Base-by-base conservation (phyloP, 2,329 filamentous ascomycete species). In the Sclerotinia spermophila region DNA sequence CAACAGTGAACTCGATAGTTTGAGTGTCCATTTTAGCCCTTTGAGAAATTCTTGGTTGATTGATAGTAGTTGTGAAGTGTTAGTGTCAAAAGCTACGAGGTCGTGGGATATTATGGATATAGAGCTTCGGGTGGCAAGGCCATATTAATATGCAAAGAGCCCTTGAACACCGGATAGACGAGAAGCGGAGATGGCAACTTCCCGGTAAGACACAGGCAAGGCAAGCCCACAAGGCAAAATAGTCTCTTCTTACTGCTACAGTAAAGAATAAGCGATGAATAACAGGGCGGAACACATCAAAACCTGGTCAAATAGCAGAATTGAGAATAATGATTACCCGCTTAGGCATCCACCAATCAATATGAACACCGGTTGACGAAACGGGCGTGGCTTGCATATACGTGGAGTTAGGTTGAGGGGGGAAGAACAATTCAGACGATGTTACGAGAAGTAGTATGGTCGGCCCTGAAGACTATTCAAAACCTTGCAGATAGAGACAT, bases 311-410 rank as follows among this genome's bases (percentile, higher is more conserved):
- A 51, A 65, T 64, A 35, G 56, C 35, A 69, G 44, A 64, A 51
- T 69, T 51, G 35, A 66, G 44, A 45, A 65, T 65, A 66, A 33
- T 44, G 60, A 33, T 69, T 69, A 69, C 33, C 60, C 60, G 61
- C 68, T 53, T 56, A 42, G 48, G 48, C 45, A 55, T 38, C 61
- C 44, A 66, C 68, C 59, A 69, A 69, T 69, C 59, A 69, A 69
- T 45, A 35, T 44, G 44, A 42, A 53, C 44, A 44, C 27, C 35
- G 48, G 38, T 69, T 66, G 60, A 69, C 68, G 24, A 69, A 69
- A 69, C 59, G 45, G 44, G 48, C 30, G 48, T 69, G 68, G 68
- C 68, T 66, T 69, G 68, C 68, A 65, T 65, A 69, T 69, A 69
- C 68, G 68, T 69, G 59, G 51, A 40, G 42, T 61, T 27, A 35